Evolutionary conservation across 495 filamentous ascomycete species (phyloP).

Genomic region (Daldinia concentrica): DNA sequence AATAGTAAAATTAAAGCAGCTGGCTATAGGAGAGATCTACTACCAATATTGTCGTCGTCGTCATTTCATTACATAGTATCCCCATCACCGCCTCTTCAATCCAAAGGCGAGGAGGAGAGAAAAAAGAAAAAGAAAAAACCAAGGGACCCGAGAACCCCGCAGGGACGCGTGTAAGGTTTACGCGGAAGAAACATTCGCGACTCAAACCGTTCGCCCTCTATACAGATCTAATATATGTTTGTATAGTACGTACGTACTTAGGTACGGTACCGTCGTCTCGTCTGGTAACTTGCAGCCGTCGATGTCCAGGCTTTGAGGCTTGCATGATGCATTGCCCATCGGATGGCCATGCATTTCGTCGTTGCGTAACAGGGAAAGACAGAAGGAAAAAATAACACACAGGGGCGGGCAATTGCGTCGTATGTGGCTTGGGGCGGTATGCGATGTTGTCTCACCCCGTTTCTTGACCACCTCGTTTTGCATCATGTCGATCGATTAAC

Average conservation of each 20-base stretch:
- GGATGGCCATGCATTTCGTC: not conserved
- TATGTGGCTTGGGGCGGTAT: not conserved
- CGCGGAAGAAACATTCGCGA: slow-evolving; percentile 32
- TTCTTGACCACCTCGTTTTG: not conserved
- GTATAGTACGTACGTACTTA: not conserved
- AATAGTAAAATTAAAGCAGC: no score
- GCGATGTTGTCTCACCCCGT: not conserved
- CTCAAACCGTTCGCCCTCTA: not conserved
- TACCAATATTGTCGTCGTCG: no score
- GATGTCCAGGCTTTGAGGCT: not conserved
- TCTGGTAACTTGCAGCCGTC: not conserved
- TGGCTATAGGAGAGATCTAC: not conserved
- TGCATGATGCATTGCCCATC: not conserved
- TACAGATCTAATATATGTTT: not conserved
- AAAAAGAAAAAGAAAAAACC: not conserved
- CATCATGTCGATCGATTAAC: slow-evolving; percentile 1
- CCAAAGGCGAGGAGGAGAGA: not conserved
- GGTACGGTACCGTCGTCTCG: not conserved
- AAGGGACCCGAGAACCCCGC: not conserved
- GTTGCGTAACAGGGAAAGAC: no score
- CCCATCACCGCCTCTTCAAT: not conserved
- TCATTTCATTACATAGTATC: not conserved
- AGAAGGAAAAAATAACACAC: no score
- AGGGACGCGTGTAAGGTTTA: slow-evolving; percentile 34
- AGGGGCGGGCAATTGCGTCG: not conserved